These are phyloP conservation scores for Termitomyces sp. DNA, from an alignment of 768 basidiomycete species.

Conservation along the genomic window DNA sequence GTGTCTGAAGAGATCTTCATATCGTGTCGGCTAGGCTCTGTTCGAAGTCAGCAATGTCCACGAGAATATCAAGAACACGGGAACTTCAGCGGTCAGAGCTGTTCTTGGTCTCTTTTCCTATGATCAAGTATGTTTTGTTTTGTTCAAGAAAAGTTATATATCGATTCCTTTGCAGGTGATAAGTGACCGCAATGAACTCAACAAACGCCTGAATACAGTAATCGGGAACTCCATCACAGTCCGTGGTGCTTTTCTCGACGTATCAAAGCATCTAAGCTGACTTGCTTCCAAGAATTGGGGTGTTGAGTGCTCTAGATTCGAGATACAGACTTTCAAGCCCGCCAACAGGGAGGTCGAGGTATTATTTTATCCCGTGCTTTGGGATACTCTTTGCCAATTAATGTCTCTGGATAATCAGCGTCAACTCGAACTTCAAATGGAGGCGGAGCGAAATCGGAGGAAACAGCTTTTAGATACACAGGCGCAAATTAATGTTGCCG, in stretches of 20 bases:
- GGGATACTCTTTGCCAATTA: background rate
- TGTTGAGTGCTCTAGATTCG: slow-evolving; percentile 52
- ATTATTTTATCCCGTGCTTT: background rate
- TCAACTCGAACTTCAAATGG: slow-evolving; percentile 59
- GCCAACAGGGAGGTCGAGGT: slow-evolving; percentile 58
- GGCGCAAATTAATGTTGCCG: slow-evolving; percentile 53
- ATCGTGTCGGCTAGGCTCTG: slow-evolving; percentile 28
- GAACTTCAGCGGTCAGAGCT: slow-evolving; percentile 50
- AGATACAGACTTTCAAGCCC: slow-evolving; percentile 56
- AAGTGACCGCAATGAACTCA: slow-evolving; percentile 47
- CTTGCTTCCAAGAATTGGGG: slow-evolving; percentile 40
- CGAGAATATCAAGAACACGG: slow-evolving; percentile 44
- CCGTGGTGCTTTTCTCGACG: slow-evolving; percentile 3
- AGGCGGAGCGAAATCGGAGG: slow-evolving; percentile 49
- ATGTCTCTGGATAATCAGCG: slow-evolving; percentile 23
- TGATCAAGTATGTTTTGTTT: slow-evolving; percentile 29
- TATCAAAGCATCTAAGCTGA: background rate
- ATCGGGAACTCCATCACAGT: slow-evolving; percentile 46
- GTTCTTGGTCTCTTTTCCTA: slow-evolving; percentile 47
- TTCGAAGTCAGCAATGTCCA: slow-evolving; percentile 46
- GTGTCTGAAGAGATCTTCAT: background rate
- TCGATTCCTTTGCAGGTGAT: slow-evolving; percentile 33
- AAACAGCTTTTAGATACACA: slow-evolving; percentile 55
- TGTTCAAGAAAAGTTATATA: background rate
- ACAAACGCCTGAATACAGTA: slow-evolving; percentile 38